Evolutionary conservation across 192 early-diverging fungal genomes (phyloP), one percentile per base, ranked within the genome.

Genomic region (Backusella parvicylindrica): DNA sequence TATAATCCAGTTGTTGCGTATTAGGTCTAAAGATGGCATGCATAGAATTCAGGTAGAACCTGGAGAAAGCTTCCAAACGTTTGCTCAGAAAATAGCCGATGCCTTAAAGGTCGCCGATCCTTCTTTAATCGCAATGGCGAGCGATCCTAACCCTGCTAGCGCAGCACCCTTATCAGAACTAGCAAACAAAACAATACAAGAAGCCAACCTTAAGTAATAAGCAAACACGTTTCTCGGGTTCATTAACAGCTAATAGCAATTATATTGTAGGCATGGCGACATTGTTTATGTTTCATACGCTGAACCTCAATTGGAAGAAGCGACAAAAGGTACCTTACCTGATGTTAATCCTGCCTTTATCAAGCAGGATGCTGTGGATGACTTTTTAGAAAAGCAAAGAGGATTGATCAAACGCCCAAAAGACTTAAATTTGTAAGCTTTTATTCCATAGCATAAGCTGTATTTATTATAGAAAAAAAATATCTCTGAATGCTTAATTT

Each of bases 401-500:
- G 98, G 98, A 28, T 83, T 92, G 30, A 97, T 98, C 70, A 89
- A 88, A 74, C 89, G 98, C 23, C 75, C 78, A 41, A 88, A 90
- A 63, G 93, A 98, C 83, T 73, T 86, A 8, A 91, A 86, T 64
- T 94, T 98, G 92, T 98, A 89, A 76, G 85, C 78, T 2, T 2
- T 18, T 28, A 53, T 32, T 60, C 40, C 35, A 36, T 0, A 70
- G 1, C 0, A n/a, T n/a, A n/a, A n/a, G n/a, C n/a, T n/a, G n/a
- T 12, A 13, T 13, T 16, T 43, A 70, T 71, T 13, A n/a, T 28
- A 26, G 12, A 3, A 3, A 26, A 23, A 56, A 56, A 26, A 2
- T n/a, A 56, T n/a, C n/a, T n/a, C n/a, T n/a, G 23, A 12, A 23
- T 21, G n/a, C 21, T 26, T 66, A 12, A 66, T 41, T 36, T 18